Evolutionary conservation across 2,329 filamentous ascomycete species (phyloP).

Genomic region (Chalaropsis thielavioides): DNA sequence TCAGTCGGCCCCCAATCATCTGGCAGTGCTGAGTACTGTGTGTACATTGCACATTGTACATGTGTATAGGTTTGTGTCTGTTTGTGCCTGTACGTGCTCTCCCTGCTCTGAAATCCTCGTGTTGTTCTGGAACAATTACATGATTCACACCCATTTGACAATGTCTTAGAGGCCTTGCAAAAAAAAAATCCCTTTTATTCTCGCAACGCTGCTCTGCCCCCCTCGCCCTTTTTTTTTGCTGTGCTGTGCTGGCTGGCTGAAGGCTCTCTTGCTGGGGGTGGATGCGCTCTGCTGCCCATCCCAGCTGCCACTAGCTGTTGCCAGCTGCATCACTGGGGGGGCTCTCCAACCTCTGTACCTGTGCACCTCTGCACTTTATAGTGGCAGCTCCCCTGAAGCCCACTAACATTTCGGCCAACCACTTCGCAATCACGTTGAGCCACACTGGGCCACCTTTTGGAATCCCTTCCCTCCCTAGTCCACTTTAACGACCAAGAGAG

Average conservation of each 20-base stretch:
- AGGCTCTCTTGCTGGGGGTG: neutral
- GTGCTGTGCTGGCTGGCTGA: neutral
- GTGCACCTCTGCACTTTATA: neutral
- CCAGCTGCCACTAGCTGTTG: neutral
- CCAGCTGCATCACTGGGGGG: neutral
- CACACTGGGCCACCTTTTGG: neutral
- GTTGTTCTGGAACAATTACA: neutral
- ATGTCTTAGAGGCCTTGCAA: neutral
- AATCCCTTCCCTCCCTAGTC: neutral
- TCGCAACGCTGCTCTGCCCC: neutral
- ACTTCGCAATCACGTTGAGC: constrained; percentile 3
- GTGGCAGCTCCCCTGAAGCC: neutral
- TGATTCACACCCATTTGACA: neutral
- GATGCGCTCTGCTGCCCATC: neutral
- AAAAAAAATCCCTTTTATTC: neutral
- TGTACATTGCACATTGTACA: no score
- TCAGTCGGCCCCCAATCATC: neutral
- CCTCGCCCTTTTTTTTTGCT: neutral
- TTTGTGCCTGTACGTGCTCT: neutral
- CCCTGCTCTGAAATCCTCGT: neutral
- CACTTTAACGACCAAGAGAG: neutral
- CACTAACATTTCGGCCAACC: neutral
- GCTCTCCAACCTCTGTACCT: neutral
- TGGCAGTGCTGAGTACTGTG: neutral
- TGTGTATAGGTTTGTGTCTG: neutral